Evolutionary conservation across 805 yeast species (phyloP), one percentile per base, ranked within the genome.

Genomic region (Ogataea paraovalis): DNA sequence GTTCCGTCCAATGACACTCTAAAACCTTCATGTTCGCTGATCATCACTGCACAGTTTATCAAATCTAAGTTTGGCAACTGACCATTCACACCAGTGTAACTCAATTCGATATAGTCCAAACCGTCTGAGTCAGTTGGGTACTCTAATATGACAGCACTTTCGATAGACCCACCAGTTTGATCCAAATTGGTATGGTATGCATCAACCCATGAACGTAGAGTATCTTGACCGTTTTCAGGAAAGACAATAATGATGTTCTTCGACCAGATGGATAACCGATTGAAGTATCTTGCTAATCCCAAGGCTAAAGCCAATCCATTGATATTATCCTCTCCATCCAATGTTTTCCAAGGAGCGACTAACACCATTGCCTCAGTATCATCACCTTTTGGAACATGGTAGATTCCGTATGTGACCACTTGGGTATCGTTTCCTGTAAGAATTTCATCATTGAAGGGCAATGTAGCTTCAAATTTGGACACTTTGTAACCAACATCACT

Each of bases 371-470:
- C 88, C 66, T 94, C 99, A 1, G 98, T 90, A 50, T 91, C 94
- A 59, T 92, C 98, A 23, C 97, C 97, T 52, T 96, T 72, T 8
- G 98, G 96, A 0, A 96, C 94, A 61, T 88, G 96, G 67, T 87
- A 75, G 3, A 91, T 79, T 0, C 89, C 96, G 63, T 92, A 94
- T 33, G 87, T 47, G 1, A 64, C 62, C 7, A 52, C 48, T 25
- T 52, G 49, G 36, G 49, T 51, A 14, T 53, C 59, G 3, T 61
- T 57, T 32, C 51, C 48, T 5, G 13, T 30, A 14, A 25, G 28
- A 36, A 49, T 50, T 14, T 54, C 60, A 4, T 61, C 57, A 1
- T 59, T 48, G 4, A 52, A 43, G 12, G 54, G 47, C 12, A 53
- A 48, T 0, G 47, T 42, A 42, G 55, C 56, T 10, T 55, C 43